Base-by-base conservation (phyloP, 345 rosid species). In the Chamaenerion angustifolium region DNA sequence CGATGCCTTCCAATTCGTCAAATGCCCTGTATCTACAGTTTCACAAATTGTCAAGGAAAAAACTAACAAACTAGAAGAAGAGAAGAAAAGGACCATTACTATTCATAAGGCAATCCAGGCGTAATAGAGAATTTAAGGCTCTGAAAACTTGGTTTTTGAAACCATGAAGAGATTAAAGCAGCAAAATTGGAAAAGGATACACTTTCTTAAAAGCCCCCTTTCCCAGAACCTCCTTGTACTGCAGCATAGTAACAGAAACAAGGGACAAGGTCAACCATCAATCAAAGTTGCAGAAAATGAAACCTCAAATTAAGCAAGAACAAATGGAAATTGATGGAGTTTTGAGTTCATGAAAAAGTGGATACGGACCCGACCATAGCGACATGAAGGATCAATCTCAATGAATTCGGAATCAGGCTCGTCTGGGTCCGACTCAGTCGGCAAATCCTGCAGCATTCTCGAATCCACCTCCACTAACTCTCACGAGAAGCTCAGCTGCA, bases 171-270 rank as follows among this genome's bases (percentile, higher is more conserved):
- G 10, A 18, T 6, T 10, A 19, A 55, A 21, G 19, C 42, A 44
- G 54, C 56, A n/a, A 12, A 31, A 62, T n/a, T 37, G 46, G 45
- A 63, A 46, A 78, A 77, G 78, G 96, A 93, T 93, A 93, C 99
- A 88, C 99, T 68, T 83, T 82, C 72, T 93, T 93, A 82, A 82
- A 88, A 57, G 99, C 94, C 31, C 99, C 99, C 74, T 73, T 88
- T 54, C 96, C 99, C 67, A 93, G 71, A 58, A 93, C 70, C 65
- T 85, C 94, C 65, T 80, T 88, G 58, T 76, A 82, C 99, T 88
- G 89, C 71, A n/a, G 19, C 48, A 43, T 17, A n/a, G 14, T 61
- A 42, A 0, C 19, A 44, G 46, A 31, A 46, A 8, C 27, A 45
- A 17, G 10, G 1, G 16, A 43, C 13, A 3, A 55, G 12, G 27